Conservation (phyloP, 163 green algal species). For the Coccomyxa subellipsoidea region DNA sequence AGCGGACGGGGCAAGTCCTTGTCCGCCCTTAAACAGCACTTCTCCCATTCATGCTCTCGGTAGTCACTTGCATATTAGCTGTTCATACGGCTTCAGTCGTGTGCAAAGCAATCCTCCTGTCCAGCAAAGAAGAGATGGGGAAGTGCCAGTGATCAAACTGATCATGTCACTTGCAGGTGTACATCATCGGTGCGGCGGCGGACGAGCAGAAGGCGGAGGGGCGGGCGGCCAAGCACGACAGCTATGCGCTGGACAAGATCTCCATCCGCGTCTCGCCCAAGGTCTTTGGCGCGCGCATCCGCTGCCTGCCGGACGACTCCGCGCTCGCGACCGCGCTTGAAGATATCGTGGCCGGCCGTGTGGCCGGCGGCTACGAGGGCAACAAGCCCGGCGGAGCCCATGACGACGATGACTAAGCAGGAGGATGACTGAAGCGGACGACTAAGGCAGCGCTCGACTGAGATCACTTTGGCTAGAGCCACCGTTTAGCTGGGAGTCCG, state of each 20-base stretch:
- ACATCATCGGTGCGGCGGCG: background rate
- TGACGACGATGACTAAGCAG: background rate
- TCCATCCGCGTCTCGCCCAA: slow-evolving; percentile 22
- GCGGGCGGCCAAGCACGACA: slow-evolving; percentile 3
- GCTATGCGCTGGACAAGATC: slow-evolving; percentile 23
- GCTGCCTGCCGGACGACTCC: background rate
- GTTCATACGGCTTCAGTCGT: background rate
- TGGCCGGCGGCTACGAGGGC: background rate
- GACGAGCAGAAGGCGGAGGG: slow-evolving; percentile 4
- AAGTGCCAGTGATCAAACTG: too few species aligned
- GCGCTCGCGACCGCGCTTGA: background rate
- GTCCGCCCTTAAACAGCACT: too few species aligned
- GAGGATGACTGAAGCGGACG: too few species aligned
- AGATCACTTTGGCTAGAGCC: too few species aligned
- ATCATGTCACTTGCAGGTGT: background rate
- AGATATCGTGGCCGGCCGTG: background rate
- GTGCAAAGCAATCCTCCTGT: background rate
- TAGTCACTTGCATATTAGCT: background rate
- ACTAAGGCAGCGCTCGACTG: too few species aligned
- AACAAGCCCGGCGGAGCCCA: background rate
- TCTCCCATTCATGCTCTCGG: too few species aligned
- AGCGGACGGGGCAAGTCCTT: too few species aligned
- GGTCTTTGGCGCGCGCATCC: slow-evolving; percentile 29
- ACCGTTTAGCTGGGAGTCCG: too few species aligned
- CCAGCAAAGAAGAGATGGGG: too few species aligned